These are phyloP conservation scores for Apophysomyces trapeziformis DNA, from an alignment of 371 early-diverging fungal genomes.

Conservation along the genomic window DNA sequence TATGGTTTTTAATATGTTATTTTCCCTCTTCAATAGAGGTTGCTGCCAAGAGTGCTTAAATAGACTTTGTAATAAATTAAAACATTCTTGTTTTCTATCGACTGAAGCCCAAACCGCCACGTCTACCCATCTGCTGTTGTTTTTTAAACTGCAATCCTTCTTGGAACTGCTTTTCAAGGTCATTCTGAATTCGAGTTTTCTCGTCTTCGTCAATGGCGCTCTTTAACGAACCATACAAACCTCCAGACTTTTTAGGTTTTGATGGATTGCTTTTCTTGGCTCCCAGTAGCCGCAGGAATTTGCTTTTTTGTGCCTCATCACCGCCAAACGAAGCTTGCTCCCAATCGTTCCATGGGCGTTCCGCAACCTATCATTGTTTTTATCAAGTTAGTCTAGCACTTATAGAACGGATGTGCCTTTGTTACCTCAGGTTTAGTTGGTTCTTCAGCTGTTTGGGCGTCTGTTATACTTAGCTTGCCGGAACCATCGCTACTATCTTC, in stretches of 20 bases:
- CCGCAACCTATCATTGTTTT: constrained; percentile 6
- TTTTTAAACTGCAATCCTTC: constrained; percentile 50
- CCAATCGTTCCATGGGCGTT: constrained; percentile 56
- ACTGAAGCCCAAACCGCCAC: constrained; percentile 53
- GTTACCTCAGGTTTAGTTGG: not conserved
- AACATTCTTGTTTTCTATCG: not conserved
- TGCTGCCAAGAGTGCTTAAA: constrained; percentile 33
- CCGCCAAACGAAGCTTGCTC: constrained; percentile 52
- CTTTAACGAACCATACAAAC: constrained; percentile 45
- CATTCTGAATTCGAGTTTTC: constrained; percentile 35
- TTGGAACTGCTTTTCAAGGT: constrained; percentile 51
- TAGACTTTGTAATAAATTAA: constrained; percentile 7
- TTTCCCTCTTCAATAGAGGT: constrained; percentile 19
- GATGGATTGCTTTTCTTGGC: constrained; percentile 37
- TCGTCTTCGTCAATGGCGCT: constrained; percentile 54
- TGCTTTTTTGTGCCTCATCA: constrained; percentile 46
- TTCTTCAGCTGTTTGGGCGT: not conserved
- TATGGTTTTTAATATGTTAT: not conserved
- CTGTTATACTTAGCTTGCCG: not conserved
- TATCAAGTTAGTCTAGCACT: too few relatives aligned
- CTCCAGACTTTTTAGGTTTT: constrained; percentile 29
- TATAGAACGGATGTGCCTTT: too few relatives aligned
- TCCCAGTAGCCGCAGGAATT: constrained; percentile 53
- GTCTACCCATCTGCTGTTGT: constrained; percentile 48
- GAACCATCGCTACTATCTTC: not conserved